Base-by-base conservation (phyloP, 2,329 filamentous ascomycete species). In the Zopfia rhizophila region DNA sequence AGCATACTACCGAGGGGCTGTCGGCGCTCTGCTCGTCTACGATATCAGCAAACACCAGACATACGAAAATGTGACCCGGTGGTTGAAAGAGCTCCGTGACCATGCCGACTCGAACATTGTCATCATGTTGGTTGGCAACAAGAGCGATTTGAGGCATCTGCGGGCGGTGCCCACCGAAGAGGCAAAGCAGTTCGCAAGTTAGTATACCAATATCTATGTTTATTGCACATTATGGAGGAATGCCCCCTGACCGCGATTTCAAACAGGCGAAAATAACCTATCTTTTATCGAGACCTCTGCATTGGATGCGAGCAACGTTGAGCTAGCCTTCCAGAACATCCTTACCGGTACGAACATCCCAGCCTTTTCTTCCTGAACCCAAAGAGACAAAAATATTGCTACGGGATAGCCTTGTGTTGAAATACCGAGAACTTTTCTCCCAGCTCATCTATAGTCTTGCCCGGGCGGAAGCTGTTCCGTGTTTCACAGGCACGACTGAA, bases 31-130 rank as follows among this genome's bases (percentile, higher is more conserved):
- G 51, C 90, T 99, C 58, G 94, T 99, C 70, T 99, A 99, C 81
- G 93, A 99, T 76, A 97, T 97, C 77, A 96, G 90, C 88, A 97
- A 97, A 84, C 91, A 97, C 77, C 91, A 96, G 80, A 97, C 94
- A 60, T 97, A 97, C 76, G 93, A 97, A 79, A 97, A 97, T 74
- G 94, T 99, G 68, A 97, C 91, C 60, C 85, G 95, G 78, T 99
- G 94, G 94, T 80, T 99, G 80, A 99, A 97, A 81, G 94, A 99
- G 82, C 83, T 99, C 70, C 87, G 94, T 66, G 94, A 97, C 72
- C 92, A 99, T 76, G 94, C 94, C 64, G 94, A 99, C 74, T 92
- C 91, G 67, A 97, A 97, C 80, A 97, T 97, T 68, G 92, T 99
- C 67, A 99, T 99, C 74, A 99, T 99, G 94, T 82, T 99, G 68